Conservation (phyloP, 352 stramenopile species). For the Phytophthora pluvialis region DNA sequence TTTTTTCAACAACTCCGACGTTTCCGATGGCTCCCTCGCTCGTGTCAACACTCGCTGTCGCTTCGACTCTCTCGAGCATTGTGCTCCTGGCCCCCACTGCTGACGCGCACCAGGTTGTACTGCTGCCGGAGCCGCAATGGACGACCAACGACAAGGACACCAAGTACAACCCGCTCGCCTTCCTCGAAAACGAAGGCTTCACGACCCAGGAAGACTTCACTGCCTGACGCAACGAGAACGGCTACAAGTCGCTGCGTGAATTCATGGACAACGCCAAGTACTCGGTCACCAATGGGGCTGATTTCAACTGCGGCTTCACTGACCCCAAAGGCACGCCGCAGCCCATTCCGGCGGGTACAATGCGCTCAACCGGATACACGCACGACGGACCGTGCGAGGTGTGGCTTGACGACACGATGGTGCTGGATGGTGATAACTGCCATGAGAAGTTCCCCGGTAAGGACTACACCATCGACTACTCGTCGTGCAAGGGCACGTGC, state of each 20-base stretch:
- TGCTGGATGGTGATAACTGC: conserved; percentile 37
- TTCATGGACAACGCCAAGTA: conserved; percentile 53
- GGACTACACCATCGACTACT: conserved; percentile 35
- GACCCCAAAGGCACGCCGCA: conserved; percentile 32
- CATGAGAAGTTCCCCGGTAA: conserved; percentile 37
- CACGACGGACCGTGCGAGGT: conserved; percentile 48
- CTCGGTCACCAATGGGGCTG: conserved; percentile 24
- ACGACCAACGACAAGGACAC: conserved; percentile 35
- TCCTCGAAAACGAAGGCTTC: conserved; percentile 52
- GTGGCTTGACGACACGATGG: conserved; percentile 41
- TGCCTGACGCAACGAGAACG: conserved; percentile 39
- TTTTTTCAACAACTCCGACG: too few species aligned
- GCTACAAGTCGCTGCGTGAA: conserved; percentile 46
- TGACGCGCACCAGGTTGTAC: conserved; percentile 44
- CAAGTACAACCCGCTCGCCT: conserved; percentile 51
- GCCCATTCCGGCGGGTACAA: conserved; percentile 34
- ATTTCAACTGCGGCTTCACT: conserved; percentile 46
- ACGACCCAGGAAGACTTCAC: conserved; percentile 49
- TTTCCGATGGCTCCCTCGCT: conserved; percentile 21
- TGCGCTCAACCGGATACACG: conserved; percentile 53
- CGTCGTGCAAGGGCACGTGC: conserved; percentile 28
- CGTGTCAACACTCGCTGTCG: conserved; percentile 23
- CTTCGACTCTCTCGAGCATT: conserved; percentile 29
- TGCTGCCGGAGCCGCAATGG: conserved; percentile 37
- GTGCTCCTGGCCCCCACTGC: conserved; percentile 21